Evolutionary conservation across 495 filamentous ascomycete genomes (phyloP).

Genomic region (Hypoxylon subgilvum): DNA sequence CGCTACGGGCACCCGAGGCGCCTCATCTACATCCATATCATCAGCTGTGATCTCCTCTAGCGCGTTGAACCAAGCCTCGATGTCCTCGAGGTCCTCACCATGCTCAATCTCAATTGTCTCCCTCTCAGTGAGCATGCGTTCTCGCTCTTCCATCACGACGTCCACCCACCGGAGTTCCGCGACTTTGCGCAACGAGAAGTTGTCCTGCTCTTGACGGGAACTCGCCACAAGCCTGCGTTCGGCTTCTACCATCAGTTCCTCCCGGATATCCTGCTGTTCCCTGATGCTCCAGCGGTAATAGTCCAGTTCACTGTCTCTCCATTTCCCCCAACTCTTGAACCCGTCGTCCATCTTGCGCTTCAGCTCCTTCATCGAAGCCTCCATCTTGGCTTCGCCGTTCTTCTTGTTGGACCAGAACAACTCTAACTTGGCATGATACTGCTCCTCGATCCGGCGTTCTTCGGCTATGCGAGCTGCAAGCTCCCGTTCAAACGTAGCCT

Average conservation of each 20-base stretch:
- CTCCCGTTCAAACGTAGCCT: slow-evolving; percentile 36
- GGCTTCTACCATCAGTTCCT: slow-evolving; percentile 41
- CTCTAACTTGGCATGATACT: slow-evolving; percentile 38
- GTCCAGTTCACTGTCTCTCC: slow-evolving; percentile 37
- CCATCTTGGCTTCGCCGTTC: slow-evolving; percentile 30
- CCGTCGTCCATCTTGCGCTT: slow-evolving; percentile 38
- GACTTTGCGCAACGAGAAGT: slow-evolving; percentile 20
- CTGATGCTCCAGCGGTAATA: slow-evolving; percentile 20
- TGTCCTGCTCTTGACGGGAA: slow-evolving; percentile 4
- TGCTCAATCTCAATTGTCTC: slow-evolving; percentile 46
- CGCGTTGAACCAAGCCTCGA: slow-evolving; percentile 36
- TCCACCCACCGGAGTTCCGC: slow-evolving; percentile 44
- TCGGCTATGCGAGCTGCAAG: slow-evolving; percentile 32
- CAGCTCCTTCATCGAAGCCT: slow-evolving; percentile 37
- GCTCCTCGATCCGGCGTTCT: slow-evolving; percentile 43
- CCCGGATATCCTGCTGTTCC: slow-evolving; percentile 39
- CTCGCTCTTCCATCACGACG: slow-evolving; percentile 41
- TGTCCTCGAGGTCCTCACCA: slow-evolving; percentile 36
- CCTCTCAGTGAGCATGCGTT: slow-evolving; percentile 37
- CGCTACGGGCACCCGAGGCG: too few species aligned
- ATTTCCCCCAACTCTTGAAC: slow-evolving; percentile 37
- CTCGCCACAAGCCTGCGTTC: slow-evolving; percentile 23
- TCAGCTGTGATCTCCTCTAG: slow-evolving; percentile 16
- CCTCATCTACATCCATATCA: neutral
- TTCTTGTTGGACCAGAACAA: slow-evolving; percentile 39